Evolutionary conservation across 768 basidiomycete species (phyloP), one percentile per base, ranked within the genome.

Genomic region (Neoboletus magnificus): DNA sequence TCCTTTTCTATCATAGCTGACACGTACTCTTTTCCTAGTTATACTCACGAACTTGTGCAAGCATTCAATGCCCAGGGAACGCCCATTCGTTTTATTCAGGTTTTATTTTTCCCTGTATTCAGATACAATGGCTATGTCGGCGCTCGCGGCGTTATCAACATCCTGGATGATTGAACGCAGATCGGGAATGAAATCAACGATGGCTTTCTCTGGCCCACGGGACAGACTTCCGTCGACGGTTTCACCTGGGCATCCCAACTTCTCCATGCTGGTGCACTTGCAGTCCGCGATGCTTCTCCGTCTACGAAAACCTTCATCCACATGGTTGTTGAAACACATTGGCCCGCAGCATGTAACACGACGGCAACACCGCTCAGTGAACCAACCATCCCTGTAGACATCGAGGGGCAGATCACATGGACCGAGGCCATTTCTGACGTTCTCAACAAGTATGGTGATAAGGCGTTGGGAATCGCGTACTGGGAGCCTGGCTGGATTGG

Each of bases 231-330:
- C 29, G 23, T 23, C 49, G 56, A 51, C 8, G 59, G 41, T 44
- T 56, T 62, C 42, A 13, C 27, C 7, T 30, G 10, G 5, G 54
- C 46, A 40, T 60, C 54, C 9, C 18, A 73, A 56, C 65, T 77
- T 33, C 70, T 78, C 25, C 72, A 77, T 50, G 72, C 74, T 3
- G 76, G 63, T 25, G 61, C 50, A 40, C 37, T 55, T 25, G 61
- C 57, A 13, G 53, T 62, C 5, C 61, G 47, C 35, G 18, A 4
- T 8, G 43, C 53, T 25, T 55, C 50, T 37, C 50, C 57, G 4
- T 45, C 35, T 23, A 55, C 53, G 22, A 47, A 59, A 32, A 50
- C 5, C 3, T 16, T 53, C 39, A 18, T 62, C 27, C 61, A 62
- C 33, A 55, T 62, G 39, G 9, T 62, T 5, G 39, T 50, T 10